phyloP scores from a whole-genome alignment of 371 early-diverging fungal species.

The Gilbertella persicaria region DNA sequence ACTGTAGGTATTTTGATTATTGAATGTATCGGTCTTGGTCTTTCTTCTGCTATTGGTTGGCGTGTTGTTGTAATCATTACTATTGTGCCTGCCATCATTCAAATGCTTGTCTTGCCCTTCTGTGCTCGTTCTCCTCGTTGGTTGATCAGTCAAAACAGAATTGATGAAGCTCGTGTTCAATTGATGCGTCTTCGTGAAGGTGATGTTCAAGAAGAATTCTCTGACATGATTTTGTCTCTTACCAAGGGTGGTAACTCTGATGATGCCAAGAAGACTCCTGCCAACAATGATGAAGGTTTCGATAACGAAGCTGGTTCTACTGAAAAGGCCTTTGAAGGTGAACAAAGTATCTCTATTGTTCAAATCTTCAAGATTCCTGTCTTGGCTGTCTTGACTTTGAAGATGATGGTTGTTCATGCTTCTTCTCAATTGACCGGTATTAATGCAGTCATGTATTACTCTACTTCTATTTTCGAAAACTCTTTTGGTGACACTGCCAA shows the following conservation, averaged over 20 bases:
- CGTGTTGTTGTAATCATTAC: conserved; percentile 63
- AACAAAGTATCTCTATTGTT: conserved; percentile 27
- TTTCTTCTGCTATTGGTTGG: conserved; percentile 69
- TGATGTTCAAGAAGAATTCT: conserved; percentile 62
- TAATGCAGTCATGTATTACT: conserved; percentile 66
- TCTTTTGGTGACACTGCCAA: conserved; percentile 38
- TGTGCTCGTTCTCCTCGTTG: conserved; percentile 80
- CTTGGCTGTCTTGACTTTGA: conserved; percentile 26
- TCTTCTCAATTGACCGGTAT: conserved; percentile 64
- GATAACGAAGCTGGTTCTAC: conserved; percentile 20
- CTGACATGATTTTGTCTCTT: conserved; percentile 56
- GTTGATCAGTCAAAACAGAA: conserved; percentile 59
- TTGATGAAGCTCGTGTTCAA: conserved; percentile 61
- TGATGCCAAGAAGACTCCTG: conserved; percentile 13
- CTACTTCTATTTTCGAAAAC: conserved; percentile 39
- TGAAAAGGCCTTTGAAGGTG: conserved; percentile 26
- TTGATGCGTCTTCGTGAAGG: conserved; percentile 63
- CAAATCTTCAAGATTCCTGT: conserved; percentile 38
- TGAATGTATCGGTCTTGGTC: conserved; percentile 60
- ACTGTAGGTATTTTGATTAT: conserved; percentile 76
- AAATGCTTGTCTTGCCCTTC: conserved; percentile 68
- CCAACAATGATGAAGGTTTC: conserved; percentile 21
- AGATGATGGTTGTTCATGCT: conserved; percentile 61
- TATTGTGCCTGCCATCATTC: conserved; percentile 65
- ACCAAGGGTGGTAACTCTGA: conserved; percentile 28